Evolutionary conservation across 2,329 filamentous ascomycete species (phyloP).

Genomic region (Penicillium sclerotiorum): DNA sequence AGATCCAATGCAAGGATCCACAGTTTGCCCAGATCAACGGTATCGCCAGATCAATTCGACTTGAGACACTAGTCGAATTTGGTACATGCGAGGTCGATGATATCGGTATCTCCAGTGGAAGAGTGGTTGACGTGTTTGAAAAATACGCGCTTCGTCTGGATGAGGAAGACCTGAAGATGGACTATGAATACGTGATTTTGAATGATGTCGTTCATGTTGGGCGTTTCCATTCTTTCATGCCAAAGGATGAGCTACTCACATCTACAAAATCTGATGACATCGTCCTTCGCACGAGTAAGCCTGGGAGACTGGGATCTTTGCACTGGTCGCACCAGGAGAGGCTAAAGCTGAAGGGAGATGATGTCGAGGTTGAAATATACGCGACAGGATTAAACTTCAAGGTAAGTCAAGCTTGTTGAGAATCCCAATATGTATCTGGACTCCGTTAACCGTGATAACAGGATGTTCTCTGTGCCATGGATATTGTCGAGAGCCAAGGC

Average conservation of each 20-base stretch:
- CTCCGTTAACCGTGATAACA: constrained; percentile 3
- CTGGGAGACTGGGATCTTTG: constrained; percentile 24
- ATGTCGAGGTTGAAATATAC: constrained; percentile 25
- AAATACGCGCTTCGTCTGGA: constrained; percentile 11
- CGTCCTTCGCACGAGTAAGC: constrained; percentile 18
- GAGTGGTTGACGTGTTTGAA: constrained; percentile 16
- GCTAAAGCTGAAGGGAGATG: constrained; percentile 10
- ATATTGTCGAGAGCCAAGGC: constrained; percentile 8
- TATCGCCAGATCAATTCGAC: constrained; percentile 30
- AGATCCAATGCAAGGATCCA: constrained; percentile 32
- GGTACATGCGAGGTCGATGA: constrained; percentile 27
- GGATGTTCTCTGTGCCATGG: constrained; percentile 21
- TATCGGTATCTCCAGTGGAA: not conserved
- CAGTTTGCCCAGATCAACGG: constrained; percentile 31
- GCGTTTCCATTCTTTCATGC: constrained; percentile 11
- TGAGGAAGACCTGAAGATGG: constrained; percentile 12
- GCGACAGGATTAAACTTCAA: constrained; percentile 31
- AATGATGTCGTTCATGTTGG: constrained; percentile 15
- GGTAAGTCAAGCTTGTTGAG: constrained; percentile 6
- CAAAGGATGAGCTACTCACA: not conserved
- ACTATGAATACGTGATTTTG: constrained; percentile 23
- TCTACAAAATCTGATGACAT: not conserved
- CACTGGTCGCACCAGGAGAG: constrained; percentile 19
- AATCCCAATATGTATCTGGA: not conserved
- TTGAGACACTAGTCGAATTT: constrained; percentile 30